Conservation (phyloP, 176 grass and related monocot species). For the Chloris gayana region DNA sequence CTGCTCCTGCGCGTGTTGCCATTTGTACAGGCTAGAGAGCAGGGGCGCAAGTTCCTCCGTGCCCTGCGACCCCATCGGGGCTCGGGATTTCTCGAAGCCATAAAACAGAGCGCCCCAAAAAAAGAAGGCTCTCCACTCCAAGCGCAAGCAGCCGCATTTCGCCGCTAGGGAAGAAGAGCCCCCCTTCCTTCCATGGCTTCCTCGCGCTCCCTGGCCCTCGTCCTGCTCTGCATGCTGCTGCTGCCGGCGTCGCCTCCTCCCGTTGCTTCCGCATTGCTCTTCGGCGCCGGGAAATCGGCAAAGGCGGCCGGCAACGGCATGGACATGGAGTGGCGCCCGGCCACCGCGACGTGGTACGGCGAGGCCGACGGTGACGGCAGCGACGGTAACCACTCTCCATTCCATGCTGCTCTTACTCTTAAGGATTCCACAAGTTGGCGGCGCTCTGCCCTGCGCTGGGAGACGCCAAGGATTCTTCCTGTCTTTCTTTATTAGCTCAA, state of each 20-base stretch:
- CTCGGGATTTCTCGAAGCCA: conserved; percentile 64
- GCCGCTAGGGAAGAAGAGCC: neutral
- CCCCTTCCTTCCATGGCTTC: conserved; percentile 32
- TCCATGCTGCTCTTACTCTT: too few relatives aligned
- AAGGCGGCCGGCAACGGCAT: conserved; percentile 9
- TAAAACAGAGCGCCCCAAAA: conserved; percentile 35
- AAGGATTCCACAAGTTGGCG: too few relatives aligned
- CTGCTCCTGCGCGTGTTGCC: conserved; percentile 20
- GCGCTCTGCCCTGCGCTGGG: too few relatives aligned
- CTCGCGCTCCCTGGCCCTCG: conserved; percentile 28
- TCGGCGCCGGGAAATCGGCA: conserved; percentile 22
- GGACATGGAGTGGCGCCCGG: conserved; percentile 84
- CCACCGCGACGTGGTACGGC: conserved; percentile 97
- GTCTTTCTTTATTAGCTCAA: too few relatives aligned
- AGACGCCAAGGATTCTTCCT: too few relatives aligned
- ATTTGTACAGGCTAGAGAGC: conserved; percentile 30
- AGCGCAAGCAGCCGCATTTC: conserved; percentile 1
- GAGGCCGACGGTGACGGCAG: conserved; percentile 90
- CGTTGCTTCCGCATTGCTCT: conserved; percentile 26
- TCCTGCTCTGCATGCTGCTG: conserved; percentile 34
- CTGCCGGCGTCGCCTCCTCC: neutral
- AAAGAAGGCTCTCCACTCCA: conserved; percentile 19
- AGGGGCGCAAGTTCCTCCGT: neutral
- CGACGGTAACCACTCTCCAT: conserved; percentile 52
- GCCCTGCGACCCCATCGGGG: conserved; percentile 24